Conservation (phyloP, 1,139 yeast genomes). For the Chernovozyma aurita region DNA sequence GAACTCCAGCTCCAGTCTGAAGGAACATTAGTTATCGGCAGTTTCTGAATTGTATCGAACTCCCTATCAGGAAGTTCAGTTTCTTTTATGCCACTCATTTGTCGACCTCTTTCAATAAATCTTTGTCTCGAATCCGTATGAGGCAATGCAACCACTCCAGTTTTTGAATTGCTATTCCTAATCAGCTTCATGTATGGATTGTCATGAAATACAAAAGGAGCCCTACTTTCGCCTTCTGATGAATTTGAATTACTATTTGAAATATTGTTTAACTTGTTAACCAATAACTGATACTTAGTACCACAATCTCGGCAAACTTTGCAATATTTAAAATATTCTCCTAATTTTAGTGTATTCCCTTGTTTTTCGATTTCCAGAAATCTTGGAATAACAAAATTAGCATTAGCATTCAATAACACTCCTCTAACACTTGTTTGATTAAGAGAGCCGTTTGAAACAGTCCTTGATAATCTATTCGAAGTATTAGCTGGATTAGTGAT, state of each 20-base stretch:
- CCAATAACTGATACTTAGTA: conserved; percentile 24
- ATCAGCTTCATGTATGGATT: conserved; percentile 33
- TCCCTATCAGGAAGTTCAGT: conserved; percentile 3
- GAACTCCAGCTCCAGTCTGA: conserved; percentile 48
- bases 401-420: conserved; percentile 29
- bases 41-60: not conserved
- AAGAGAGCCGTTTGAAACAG: not conserved
- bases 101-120: conserved; percentile 5
- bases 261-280: conserved; percentile 24
- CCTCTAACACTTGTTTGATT: conserved; percentile 11
- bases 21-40: conserved; percentile 20
- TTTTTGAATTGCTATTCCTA: conserved; percentile 4
- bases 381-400: conserved; percentile 37
- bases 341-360: conserved; percentile 7
- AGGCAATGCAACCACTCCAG: conserved; percentile 2
- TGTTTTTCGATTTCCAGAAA: conserved; percentile 12
- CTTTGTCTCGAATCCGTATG: conserved; percentile 3
- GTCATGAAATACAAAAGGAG: conserved; percentile 35
- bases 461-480: not conserved
- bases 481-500: not conserved
- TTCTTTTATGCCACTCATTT: conserved; percentile 6
- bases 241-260: conserved; percentile 6
- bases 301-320: conserved; percentile 40
- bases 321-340: conserved; percentile 21
- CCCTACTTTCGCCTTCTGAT: too few species aligned